Conservation (phyloP, 169 alveolate species). For the Plasmodium sp. region DNA sequence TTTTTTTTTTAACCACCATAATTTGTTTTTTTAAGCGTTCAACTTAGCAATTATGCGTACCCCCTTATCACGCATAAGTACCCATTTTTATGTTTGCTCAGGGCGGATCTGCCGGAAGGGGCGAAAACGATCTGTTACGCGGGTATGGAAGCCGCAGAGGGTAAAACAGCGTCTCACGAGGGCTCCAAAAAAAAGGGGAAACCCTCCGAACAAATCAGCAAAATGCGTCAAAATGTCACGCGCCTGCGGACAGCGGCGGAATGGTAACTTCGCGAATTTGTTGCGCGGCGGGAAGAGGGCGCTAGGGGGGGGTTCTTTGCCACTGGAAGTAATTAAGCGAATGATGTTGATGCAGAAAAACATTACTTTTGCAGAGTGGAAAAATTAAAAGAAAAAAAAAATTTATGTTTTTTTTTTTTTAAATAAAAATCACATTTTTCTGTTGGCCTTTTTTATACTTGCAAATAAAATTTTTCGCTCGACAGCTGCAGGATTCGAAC, state of each 20-base stretch:
- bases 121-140: too few relatives aligned
- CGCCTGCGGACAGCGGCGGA: background rate
- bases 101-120: background rate
- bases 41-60: background rate
- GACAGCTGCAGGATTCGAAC: conserved; percentile 97
- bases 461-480: background rate
- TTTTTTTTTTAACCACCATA: background rate
- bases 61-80: background rate
- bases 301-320: background rate
- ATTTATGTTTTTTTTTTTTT: background rate
- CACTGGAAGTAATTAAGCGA: background rate
- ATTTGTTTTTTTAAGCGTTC: background rate
- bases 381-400: too few relatives aligned
- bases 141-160: too few relatives aligned
- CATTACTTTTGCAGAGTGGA: background rate
- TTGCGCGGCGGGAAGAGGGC: background rate
- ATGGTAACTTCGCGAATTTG: background rate
- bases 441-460: background rate
- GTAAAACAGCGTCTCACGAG: background rate
- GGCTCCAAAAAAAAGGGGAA: background rate
- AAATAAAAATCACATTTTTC: background rate
- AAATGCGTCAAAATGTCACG: background rate
- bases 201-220: background rate
- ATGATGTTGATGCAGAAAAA: background rate
- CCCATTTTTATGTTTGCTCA: background rate